Base-by-base conservation (phyloP, 139 green algal genomes). In the Auxenochlorella pyrenoidosa region DNA sequence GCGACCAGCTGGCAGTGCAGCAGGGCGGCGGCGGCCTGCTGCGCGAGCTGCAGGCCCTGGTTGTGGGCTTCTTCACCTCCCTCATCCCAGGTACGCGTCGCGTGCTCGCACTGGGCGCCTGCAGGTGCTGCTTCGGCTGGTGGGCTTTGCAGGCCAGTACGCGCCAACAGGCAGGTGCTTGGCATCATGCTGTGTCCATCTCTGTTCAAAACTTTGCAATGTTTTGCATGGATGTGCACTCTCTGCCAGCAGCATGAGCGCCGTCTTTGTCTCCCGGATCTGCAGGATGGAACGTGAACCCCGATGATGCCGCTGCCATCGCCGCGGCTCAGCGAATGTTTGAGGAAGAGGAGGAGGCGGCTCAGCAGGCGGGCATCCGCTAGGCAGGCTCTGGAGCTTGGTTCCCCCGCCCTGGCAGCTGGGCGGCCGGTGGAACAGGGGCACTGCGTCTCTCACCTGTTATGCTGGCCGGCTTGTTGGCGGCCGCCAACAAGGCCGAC, bases 31-130 rank as follows among this genome's bases (percentile, higher is more conserved):
- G 83, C 66, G 92, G 90, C 59, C n/a, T 96, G 1, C 34, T 97
- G 76, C 75, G 84, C 5, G 94, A 98, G 89, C 71, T 97, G 1
- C 88, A 95, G 71, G 89, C 94, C 41, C 77, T 98, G 40, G 15
- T 97, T 16, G 83, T 97, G 5, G 94, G 94, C 58, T 97, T 98
- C 71, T 86, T 97, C 63, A 96, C 95, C 15, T 98, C 95, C 0
- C 87, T 98, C 60, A 86, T 98, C 80, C 95, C 95, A 60, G 91
- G 76, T 89, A 38, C 10, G 51, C 77, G n/a, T 28, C n/a, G n/a
- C 76, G 79, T n/a, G 75, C 21, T 83, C 3, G 5, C 34, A 68
- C n/a, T 47, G n/a, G 47, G 47, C 47, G 47, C 47, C 47, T 26
- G 36, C 26, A 43, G n/a, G 5, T 43, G 36, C 18, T 22, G n/a